A percentile compares a stretch with the other conserved stretches of the same genome.
Conservation (phyloP, 2,329 filamentous ascomycete genomes). For the Lachnellula subtilissima region DNA sequence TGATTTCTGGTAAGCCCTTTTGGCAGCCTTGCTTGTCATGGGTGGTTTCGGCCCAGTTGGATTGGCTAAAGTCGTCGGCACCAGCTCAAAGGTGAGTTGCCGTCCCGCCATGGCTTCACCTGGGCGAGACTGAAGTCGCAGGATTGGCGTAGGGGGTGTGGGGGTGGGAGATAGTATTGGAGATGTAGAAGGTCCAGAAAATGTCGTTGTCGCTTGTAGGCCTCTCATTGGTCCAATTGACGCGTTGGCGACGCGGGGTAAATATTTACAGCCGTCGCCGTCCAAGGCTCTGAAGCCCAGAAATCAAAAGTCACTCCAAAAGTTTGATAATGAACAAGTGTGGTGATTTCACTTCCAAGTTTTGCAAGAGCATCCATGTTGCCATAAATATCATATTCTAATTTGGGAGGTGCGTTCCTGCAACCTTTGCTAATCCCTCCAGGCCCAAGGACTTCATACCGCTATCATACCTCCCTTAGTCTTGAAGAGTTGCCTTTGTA, state of each 20-base stretch:
- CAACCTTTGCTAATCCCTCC: background rate
- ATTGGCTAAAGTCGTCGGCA: constrained; percentile 33
- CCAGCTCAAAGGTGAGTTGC: constrained; percentile 41
- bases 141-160: background rate
- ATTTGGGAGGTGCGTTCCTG: background rate
- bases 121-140: background rate
- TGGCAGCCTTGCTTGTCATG: constrained; percentile 47
- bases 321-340: no score
- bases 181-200: background rate
- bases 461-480: background rate
- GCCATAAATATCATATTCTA: no score
- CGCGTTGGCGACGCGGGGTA: constrained; percentile 10
- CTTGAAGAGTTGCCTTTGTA: constrained; percentile 25
- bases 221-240: constrained; percentile 5
- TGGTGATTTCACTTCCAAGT: no score
- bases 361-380: no score
- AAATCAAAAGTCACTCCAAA: background rate
- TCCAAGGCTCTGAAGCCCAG: background rate
- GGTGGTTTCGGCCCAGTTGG: constrained; percentile 21
- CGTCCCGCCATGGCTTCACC: constrained; percentile 28
- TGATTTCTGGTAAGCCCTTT: constrained; percentile 41
- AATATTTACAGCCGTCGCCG: constrained; percentile 6
- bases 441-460: background rate
- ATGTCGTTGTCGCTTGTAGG: background rate
- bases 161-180: background rate